phyloP scores from a whole-genome alignment of 305 asterid species.

The Fraxinus velutina region DNA sequence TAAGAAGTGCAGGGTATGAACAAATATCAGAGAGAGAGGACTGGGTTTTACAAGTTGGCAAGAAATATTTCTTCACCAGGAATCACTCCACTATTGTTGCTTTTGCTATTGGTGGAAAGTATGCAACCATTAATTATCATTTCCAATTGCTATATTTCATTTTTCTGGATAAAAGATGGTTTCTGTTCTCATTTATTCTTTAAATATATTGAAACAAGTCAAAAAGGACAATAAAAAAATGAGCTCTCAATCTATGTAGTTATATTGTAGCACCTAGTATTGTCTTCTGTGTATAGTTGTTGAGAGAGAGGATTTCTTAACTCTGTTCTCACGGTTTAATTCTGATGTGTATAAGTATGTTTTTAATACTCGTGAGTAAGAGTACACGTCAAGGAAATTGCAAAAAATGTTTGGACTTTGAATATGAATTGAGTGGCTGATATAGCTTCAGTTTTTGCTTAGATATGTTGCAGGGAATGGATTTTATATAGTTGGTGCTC shows the following conservation, averaged over 20 bases:
- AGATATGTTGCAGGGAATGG: constrained; percentile 89
- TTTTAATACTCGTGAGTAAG: not conserved
- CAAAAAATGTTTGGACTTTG: not conserved
- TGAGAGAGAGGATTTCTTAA: not conserved
- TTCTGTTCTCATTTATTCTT: not conserved
- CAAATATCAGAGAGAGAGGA: constrained; percentile 78
- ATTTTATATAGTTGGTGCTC: constrained; percentile 82
- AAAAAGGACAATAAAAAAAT: not conserved
- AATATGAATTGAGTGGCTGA: constrained; percentile 16
- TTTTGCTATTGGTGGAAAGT: constrained; percentile 92
- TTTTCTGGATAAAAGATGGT: not conserved
- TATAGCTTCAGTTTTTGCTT: constrained; percentile 19
- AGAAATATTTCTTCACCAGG: constrained; percentile 87
- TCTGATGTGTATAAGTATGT: not conserved
- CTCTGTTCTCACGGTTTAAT: not conserved
- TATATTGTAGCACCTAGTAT: not conserved
- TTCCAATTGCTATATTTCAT: not conserved
- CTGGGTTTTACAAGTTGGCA: constrained; percentile 80
- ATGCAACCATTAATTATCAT: constrained; percentile 23
- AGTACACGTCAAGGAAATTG: not conserved
- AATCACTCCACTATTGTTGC: constrained; percentile 88
- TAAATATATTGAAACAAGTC: not conserved
- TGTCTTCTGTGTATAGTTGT: not conserved
- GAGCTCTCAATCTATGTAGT: not conserved
- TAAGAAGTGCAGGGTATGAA: constrained; percentile 63